Percentiles rank a stretch among this genome's conserved stretches.
Conservation (phyloP, 129 eudicot genomes). For the Mikania micrantha region DNA sequence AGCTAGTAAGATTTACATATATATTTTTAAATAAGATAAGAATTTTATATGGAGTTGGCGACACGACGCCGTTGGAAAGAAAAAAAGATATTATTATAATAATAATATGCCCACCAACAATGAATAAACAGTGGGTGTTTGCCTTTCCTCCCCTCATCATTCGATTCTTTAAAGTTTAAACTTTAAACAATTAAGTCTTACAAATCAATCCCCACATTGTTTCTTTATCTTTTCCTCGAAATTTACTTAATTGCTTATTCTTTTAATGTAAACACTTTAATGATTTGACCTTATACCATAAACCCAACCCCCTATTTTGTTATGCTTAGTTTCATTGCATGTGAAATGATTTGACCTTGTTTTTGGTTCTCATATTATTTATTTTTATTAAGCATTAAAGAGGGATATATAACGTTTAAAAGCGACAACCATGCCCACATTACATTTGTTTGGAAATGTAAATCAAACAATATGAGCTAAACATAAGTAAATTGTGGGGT, state of each 20-base stretch:
- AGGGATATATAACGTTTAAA: too few species aligned
- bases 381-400: too few species aligned
- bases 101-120: conserved; percentile 9
- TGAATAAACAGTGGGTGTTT: background rate
- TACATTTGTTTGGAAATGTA: too few species aligned
- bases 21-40: too few species aligned
- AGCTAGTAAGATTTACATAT: background rate
- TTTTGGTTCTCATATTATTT: too few species aligned
- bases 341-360: too few species aligned
- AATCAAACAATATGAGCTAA: background rate
- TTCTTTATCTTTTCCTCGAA: background rate
- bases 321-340: too few species aligned
- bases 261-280: background rate
- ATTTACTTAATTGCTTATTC: background rate
- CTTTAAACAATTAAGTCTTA: too few species aligned
- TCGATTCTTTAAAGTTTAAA: background rate
- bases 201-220: background rate
- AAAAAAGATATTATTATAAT: background rate
- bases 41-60: conserved; percentile 6
- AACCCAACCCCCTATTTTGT: too few species aligned
- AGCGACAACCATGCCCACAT: too few species aligned
- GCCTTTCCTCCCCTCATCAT: conserved; percentile 1
- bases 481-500: background rate
- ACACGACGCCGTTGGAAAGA: conserved; percentile 14
- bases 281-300: too few species aligned